phyloP scores from a whole-genome alignment of 2,329 filamentous ascomycete genomes.

The Penicillium oxalicum region DNA sequence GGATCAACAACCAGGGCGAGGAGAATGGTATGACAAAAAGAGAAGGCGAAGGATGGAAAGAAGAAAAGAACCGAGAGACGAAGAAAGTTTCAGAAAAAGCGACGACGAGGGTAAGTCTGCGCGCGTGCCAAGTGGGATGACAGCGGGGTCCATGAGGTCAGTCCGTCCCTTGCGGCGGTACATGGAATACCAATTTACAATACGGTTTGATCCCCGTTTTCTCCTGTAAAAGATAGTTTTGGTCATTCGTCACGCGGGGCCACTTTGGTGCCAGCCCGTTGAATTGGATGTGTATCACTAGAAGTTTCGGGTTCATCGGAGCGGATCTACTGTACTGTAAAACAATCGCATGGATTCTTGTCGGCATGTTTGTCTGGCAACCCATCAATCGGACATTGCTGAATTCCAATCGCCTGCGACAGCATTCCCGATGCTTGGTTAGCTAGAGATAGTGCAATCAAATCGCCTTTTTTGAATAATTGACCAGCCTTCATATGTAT shows the following conservation, averaged over 20 bases:
- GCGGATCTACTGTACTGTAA: not conserved
- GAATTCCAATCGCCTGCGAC: too few species aligned
- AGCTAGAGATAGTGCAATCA: too few species aligned
- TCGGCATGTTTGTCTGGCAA: too few species aligned
- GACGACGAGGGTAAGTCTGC: constrained; percentile 2
- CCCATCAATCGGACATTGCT: too few species aligned
- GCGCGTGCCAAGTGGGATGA: constrained; percentile 13
- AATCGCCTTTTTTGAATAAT: too few species aligned
- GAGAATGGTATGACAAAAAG: not conserved
- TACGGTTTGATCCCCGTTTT: not conserved
- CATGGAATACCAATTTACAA: not conserved
- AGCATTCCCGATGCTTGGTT: too few species aligned
- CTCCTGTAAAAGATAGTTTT: too few species aligned
- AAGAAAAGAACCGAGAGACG: constrained; percentile 2
- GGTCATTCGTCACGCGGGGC: too few species aligned
- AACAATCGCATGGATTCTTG: too few species aligned
- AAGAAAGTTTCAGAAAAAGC: not conserved
- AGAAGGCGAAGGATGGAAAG: not conserved
- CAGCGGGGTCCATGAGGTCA: constrained; percentile 30
- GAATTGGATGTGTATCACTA: not conserved
- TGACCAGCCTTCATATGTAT: too few species aligned
- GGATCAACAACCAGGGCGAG: not conserved
- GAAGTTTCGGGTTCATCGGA: not conserved
- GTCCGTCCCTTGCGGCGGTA: constrained; percentile 6
- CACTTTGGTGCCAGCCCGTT: too few species aligned